Percentiles rank a stretch among this genome's conserved stretches.
These are phyloP conservation scores for Sporothrix brasiliensis DNA, from an alignment of 2,329 filamentous ascomycete species.

Conservation along the genomic window DNA sequence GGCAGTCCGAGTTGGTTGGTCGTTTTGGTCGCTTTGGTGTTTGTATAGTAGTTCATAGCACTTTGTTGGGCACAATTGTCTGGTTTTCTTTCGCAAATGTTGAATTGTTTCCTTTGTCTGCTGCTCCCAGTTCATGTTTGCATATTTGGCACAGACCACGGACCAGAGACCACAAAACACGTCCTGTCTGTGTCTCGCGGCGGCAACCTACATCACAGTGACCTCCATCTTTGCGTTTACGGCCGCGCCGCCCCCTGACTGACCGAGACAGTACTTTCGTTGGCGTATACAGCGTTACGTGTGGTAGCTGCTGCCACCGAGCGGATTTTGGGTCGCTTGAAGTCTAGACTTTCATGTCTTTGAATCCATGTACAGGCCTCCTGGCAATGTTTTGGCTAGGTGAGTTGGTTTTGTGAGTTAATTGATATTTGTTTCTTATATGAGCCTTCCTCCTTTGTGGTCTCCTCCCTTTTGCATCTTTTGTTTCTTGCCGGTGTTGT, in stretches of 20 bases:
- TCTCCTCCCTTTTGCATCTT: too few species aligned
- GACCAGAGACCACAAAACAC: not conserved
- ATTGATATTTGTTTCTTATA: too few species aligned
- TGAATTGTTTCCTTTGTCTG: too few species aligned
- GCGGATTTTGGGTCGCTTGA: not conserved
- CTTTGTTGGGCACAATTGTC: not conserved
- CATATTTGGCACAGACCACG: not conserved
- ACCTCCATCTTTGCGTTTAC: slow-evolving; percentile 6
- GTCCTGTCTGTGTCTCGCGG: not conserved
- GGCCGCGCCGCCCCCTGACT: slow-evolving; percentile 21
- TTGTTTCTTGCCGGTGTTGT: too few species aligned
- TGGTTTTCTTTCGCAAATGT: not conserved
- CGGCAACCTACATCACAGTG: not conserved
- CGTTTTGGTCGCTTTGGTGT: not conserved
- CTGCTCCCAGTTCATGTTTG: not conserved
- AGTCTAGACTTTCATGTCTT: not conserved
- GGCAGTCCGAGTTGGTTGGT: not conserved
- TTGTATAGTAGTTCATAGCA: not conserved
- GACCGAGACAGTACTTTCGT: not conserved
- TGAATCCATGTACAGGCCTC: too few species aligned
- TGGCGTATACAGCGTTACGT: not conserved
- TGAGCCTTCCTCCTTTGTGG: too few species aligned
- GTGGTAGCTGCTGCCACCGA: slow-evolving; percentile 4
- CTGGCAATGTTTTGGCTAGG: too few species aligned
- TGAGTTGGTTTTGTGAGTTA: too few species aligned